Evolutionary conservation across 306 rosid species (phyloP), one percentile per base, ranked within the genome.

Genomic region (Ammopiptanthus mongolicus): DNA sequence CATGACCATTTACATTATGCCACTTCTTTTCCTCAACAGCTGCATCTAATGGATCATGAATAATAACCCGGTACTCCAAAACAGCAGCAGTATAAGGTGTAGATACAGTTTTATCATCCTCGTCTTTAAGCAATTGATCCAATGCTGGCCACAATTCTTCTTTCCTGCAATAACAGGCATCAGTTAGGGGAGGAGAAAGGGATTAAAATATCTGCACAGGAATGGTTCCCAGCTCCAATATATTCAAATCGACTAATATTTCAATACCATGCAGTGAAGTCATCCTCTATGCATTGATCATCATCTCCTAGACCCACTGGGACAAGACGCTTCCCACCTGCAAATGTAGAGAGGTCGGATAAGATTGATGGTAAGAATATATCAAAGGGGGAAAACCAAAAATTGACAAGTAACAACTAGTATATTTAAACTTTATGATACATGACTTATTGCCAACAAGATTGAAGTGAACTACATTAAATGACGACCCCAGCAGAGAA

Each of bases 261-360:
- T 62, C 74, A 57, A 65, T 96, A 96, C 99, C 99, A 96, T 60
- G 99, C 99, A 53, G 90, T 75, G 85, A 96, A 96, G 86, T 96
- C 99, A 80, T 96, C 99, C 82, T 96, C 99, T 39, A 95, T 88
- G 83, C 99, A 95, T 75, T 95, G 95, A 72, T 95, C 99, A 71
- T 95, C 99, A 78, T 96, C 99, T 85, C 99, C 99, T 5, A 90
- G 93, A 73, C 99, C 99, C 80, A 88, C 82, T 51, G 81, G 75
- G 22, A 92, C 87, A 62, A 96, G 90, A 62, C 89, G 96, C 86
- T 96, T 89, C 0, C 87, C 99, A 46, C 98, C 99, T 96, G 87
- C 50, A 83, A 81, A 74, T 37, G 75, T 60, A 65, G 57, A 34
- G 46, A 28, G 28, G 64, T 78, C 60, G 62, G 52, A 47, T 73